phyloP scores from a whole-genome alignment of 179 eudicot species.

The Monotropa hypopitys region DNA sequence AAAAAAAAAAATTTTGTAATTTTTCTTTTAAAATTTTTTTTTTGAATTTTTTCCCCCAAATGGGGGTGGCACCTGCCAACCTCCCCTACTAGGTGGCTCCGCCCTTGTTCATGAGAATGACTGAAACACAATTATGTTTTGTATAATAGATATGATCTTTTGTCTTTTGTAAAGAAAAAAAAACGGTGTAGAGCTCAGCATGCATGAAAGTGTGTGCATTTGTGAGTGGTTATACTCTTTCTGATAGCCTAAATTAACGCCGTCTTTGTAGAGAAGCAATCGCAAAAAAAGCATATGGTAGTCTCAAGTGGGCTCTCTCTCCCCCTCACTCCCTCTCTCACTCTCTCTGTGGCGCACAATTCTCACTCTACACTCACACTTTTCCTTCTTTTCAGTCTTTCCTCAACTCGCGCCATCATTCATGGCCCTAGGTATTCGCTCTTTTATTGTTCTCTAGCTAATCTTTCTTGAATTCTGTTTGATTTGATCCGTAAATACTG shows the following conservation, averaged over 20 bases:
- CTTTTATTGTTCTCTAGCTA: conserved; percentile 13
- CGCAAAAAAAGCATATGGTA: conserved; percentile 8
- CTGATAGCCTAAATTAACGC: not conserved
- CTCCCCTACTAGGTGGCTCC: too few relatives aligned
- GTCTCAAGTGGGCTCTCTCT: conserved; percentile 8
- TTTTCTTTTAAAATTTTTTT: too few relatives aligned
- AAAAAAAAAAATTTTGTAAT: too few relatives aligned
- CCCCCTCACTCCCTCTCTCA: conserved; percentile 6
- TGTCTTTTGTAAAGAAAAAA: too few relatives aligned
- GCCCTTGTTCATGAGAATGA: too few relatives aligned
- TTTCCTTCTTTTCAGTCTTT: conserved; percentile 9
- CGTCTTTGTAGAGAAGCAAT: not conserved
- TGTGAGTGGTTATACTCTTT: too few relatives aligned
- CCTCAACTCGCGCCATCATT: conserved; percentile 22
- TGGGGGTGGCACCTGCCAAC: too few relatives aligned
- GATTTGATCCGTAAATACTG: not conserved
- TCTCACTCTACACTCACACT: conserved; percentile 1
- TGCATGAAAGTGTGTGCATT: too few relatives aligned
- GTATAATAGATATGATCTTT: too few relatives aligned
- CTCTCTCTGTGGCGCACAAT: conserved; percentile 8
- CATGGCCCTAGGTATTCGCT: conserved; percentile 14
- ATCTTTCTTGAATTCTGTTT: not conserved
- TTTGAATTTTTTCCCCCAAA: too few relatives aligned
- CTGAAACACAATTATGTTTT: too few relatives aligned
- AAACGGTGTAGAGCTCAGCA: too few relatives aligned